phyloP scores from a whole-genome alignment of 495 filamentous ascomycete species.

The Friedmanniomyces simplex region DNA sequence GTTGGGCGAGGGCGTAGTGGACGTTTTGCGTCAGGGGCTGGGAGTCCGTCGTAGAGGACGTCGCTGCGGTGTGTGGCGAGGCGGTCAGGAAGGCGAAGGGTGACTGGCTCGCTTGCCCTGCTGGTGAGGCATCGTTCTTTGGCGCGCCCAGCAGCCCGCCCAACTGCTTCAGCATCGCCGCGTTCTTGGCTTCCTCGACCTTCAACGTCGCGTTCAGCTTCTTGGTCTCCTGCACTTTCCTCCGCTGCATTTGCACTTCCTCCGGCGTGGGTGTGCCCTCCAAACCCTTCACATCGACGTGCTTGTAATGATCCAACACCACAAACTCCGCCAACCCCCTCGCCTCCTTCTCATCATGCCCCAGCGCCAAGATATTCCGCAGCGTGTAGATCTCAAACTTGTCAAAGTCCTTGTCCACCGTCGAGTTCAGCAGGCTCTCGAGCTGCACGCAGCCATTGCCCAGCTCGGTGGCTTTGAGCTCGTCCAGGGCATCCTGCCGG shows the following conservation, averaged over 20 bases:
- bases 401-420: conserved; percentile 70
- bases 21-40: conserved; percentile 61
- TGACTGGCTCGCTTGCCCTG: conserved; percentile 12
- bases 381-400: conserved; percentile 74
- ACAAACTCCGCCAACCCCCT: conserved; percentile 67
- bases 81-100: conserved; percentile 40
- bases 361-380: conserved; percentile 74
- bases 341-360: conserved; percentile 28
- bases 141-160: conserved; percentile 37
- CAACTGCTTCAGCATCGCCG: conserved; percentile 56
- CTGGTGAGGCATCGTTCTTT: conserved; percentile 19
- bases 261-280: conserved; percentile 47
- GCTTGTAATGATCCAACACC: conserved; percentile 75
- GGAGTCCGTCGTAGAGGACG: conserved; percentile 7
- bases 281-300: conserved; percentile 23
- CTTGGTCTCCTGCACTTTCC: conserved; percentile 68
- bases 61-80: not conserved
- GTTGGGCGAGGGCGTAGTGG: conserved; percentile 68
- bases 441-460: conserved; percentile 85
- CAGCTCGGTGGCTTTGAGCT: conserved; percentile 61
- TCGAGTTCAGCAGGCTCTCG: conserved; percentile 81
- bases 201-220: conserved; percentile 66
- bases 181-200: conserved; percentile 68
- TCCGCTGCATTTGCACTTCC: conserved; percentile 57
- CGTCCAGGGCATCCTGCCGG: conserved; percentile 41